Evolutionary conservation across 257 asterid species (phyloP).

Genomic region (Anisodus tanguticus): DNA sequence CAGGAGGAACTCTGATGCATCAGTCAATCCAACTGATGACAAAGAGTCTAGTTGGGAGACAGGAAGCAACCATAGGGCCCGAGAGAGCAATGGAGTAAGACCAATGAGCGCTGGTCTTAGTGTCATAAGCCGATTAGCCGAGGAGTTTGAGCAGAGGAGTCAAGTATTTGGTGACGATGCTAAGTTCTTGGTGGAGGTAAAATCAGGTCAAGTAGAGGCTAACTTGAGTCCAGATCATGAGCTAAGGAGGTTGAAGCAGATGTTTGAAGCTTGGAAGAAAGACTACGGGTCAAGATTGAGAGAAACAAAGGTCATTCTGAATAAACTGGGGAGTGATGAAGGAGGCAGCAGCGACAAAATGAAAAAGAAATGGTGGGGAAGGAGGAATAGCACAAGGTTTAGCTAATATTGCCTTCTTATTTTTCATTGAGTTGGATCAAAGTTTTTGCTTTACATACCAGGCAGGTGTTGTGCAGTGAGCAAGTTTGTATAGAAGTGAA

Average conservation of each 20-base stretch:
- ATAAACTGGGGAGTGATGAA: conserved; percentile 76
- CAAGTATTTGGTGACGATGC: conserved; percentile 95
- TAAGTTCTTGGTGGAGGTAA: conserved; percentile 90
- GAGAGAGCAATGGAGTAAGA: conserved; percentile 61
- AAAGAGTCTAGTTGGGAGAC: conserved; percentile 67
- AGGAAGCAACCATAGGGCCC: conserved; percentile 54
- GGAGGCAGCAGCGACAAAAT: conserved; percentile 63
- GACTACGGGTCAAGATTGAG: conserved; percentile 84
- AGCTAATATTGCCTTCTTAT: conserved; percentile 36
- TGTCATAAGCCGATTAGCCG: conserved; percentile 84
- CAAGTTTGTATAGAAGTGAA: conserved; percentile 24
- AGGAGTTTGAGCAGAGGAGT: conserved; percentile 94
- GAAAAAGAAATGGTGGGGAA: conserved; percentile 92
- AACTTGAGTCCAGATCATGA: conserved; percentile 86
- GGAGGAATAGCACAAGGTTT: conserved; percentile 79
- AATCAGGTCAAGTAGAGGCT: conserved; percentile 88
- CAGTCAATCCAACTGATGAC: conserved; percentile 63
- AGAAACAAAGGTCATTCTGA: conserved; percentile 84
- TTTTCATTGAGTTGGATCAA: neutral
- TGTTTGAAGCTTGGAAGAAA: conserved; percentile 96
- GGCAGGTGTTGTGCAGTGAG: conserved; percentile 22
- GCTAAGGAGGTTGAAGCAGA: conserved; percentile 79
- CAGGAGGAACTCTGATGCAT: conserved; percentile 73
- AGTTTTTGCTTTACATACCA: conserved; percentile 24
- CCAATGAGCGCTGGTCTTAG: conserved; percentile 64